Conservation (phyloP, 306 rosid species). For the Ziziphus jujuba region DNA sequence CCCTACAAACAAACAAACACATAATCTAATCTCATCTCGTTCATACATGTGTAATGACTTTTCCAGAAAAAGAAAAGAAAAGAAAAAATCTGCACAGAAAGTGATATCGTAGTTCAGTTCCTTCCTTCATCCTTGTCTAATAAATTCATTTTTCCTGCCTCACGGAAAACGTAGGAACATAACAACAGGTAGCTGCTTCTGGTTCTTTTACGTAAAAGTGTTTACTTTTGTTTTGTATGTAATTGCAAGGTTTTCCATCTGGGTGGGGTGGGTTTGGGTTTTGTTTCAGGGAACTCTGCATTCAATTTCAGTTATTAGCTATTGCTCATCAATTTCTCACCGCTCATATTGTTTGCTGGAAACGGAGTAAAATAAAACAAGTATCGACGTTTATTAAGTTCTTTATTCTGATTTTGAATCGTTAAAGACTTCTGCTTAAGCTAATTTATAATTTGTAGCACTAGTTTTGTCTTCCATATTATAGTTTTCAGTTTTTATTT, state of each 20-base stretch:
- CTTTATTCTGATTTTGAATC: background rate
- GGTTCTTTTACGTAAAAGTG: slow-evolving; percentile 42
- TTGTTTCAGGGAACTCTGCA: slow-evolving; percentile 11
- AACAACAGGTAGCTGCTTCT: slow-evolving; percentile 27
- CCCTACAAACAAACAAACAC: background rate
- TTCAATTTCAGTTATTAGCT: slow-evolving; percentile 1
- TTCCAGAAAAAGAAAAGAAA: background rate
- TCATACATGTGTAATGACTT: background rate
- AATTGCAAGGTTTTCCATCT: slow-evolving; percentile 19
- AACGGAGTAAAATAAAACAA: background rate
- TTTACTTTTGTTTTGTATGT: background rate
- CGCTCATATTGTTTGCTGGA: background rate
- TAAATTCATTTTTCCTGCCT: background rate
- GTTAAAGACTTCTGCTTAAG: background rate
- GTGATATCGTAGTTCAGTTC: slow-evolving; percentile 8
- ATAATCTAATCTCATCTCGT: background rate
- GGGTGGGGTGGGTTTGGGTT: slow-evolving; percentile 29
- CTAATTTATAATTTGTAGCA: background rate
- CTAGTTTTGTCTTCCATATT: background rate
- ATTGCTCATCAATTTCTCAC: background rate
- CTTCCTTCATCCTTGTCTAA: slow-evolving; percentile 1
- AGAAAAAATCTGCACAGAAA: slow-evolving; percentile 3
- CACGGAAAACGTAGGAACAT: slow-evolving; percentile 1
- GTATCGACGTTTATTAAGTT: background rate
- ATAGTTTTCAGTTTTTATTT: no score